Base-by-base conservation (phyloP, 768 basidiomycete genomes). In the Amanita phalloides region DNA sequence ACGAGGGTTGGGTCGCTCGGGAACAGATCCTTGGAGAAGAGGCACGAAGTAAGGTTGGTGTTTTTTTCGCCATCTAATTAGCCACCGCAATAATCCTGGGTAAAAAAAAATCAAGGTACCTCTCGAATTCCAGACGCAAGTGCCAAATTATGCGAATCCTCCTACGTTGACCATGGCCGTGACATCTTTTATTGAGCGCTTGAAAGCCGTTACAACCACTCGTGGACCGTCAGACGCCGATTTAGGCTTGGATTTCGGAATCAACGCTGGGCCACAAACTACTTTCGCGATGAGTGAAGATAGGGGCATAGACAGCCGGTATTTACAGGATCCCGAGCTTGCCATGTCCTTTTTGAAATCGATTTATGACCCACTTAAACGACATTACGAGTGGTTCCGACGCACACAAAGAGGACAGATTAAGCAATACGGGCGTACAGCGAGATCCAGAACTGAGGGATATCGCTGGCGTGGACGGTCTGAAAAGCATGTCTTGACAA, bases 21-120 rank as follows among this genome's bases (percentile, higher is more conserved):
- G 94, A 98, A 67, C 94, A 98, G 66, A 97, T 98, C 53, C 77
- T 98, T 0, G 94, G 94, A 3, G 93, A 94, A 58, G 94, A 98
- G 69, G 93, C 94, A 14, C 81, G 95, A 46, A 96, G 93, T 74
- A 91, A 88, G 69, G 90, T 86, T 45, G 35, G 67, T 26, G 54
- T 4, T 25, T n/a, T 43, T 30, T 20, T 35, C 53, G n/a, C 35
- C 23, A 25, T 26, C 25, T 10, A 35, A 7, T 8, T 45, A 21
- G 51, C n/a, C 20, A 8, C 17, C 10, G 23, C 13, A 17, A 37
- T 42, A 4, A 45, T 21, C 3, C 14, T 32, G 7, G 17, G 42
- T 10, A 11, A 42, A 3, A 10, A 33, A 7, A 10, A 41, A 26
- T 55, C 2, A 59, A 88, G 86, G 91, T 96, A 6, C 94, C 94